Evolutionary conservation across 2,329 filamentous ascomycete genomes (phyloP), one percentile per base, ranked within the genome.

Genomic region (Aspergillus ochraceoroseus): DNA sequence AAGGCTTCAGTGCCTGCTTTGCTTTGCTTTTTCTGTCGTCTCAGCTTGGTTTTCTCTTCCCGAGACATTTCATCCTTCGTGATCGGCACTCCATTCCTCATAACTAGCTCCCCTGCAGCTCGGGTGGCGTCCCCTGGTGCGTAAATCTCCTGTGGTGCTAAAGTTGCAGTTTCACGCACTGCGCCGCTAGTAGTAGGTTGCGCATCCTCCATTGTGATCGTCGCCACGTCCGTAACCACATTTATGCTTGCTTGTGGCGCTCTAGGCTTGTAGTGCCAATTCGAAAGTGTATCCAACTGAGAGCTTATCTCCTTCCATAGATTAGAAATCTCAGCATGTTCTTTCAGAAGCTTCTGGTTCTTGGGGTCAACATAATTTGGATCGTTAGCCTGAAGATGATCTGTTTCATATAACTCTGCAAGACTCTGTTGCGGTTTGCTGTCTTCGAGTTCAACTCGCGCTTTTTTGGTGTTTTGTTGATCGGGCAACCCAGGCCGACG

Each of bases 81-180:
- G 29, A 94, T 67, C 1, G 87, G 84, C 54, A 86, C 71, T 15
- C 88, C 90, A 55, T 76, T 81, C 74, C 85, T 89, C 41, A 80
- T 74, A 22, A 89, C 76, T 25, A 95, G 72, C 62, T 95, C 88
- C 36, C 81, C 80, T 54, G 75, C 76, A 31, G 70, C 71, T 9
- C 68, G 63, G 3, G 72, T 79, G 47, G 79, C 76, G 55, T 83
- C 80, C 46, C 82, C 80, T n/a, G 87, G 80, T 55, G 80, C 81
- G 71, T 96, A 98, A 17, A 98, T 75, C 65, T 98, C 92, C 61
- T 96, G 92, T 2, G 92, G 92, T 31, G 92, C 92, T 45, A 98
- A 77, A 71, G 84, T 84, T 57, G 82, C 85, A 17, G 67, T 63
- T 20, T 63, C 64, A 17, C 59, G 59, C 49, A 79, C 72, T 31